Base-by-base conservation (phyloP, 768 basidiomycete species). In the Macrolepiota dolichaula region DNA sequence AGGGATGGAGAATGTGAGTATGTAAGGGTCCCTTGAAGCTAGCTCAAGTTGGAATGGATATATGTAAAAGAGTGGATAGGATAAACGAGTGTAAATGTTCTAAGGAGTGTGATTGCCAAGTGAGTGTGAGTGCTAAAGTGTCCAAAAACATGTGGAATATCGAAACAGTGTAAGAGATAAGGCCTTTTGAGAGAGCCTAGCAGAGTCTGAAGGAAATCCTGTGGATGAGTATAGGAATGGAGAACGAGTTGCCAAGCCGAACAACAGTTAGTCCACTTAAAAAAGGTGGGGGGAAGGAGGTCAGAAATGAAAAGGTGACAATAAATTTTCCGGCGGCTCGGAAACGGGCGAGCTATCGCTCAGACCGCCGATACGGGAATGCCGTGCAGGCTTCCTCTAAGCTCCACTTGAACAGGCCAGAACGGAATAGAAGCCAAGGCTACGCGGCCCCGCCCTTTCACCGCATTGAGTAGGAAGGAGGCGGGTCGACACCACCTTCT, bases 401-500 rank as follows among this genome's bases (percentile, higher is more conserved):
- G 35, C 52, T 37, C 37, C 52, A 35, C 29, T 32, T 7, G 29
- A 7, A 32, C 29, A 32, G 29, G 29, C 3, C 29, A 32, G 29
- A 32, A 32, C 29, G 7, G 3, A 7, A 32, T 32, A 32, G 29
- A 32, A 32, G 29, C 29, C 3, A 32, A 32, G 29, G 29, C 29
- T 32, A 32, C 29, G n/a, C 7, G 7, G 29, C 29, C 29, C 7
- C 7, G 29, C 29, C 29, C 29, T 32, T 50, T 61, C 59, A 61
- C 37, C 52, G 44, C 35, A 29, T 54, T 13, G 59, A 49, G 36
- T 61, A 61, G 17, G 52, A 52, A 36, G 59, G 59, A 7, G 59
- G 59, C n/a, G 52, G 51, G 22, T 60, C 59, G 25, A 4, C 25
- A 35, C 42, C 40, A 24, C 32, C 22, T 12, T 61, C 59, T 11